Percentiles rank a stretch among this genome's conserved stretches.
Conservation (phyloP, 257 asterid genomes). For the Apocynum venetum region DNA sequence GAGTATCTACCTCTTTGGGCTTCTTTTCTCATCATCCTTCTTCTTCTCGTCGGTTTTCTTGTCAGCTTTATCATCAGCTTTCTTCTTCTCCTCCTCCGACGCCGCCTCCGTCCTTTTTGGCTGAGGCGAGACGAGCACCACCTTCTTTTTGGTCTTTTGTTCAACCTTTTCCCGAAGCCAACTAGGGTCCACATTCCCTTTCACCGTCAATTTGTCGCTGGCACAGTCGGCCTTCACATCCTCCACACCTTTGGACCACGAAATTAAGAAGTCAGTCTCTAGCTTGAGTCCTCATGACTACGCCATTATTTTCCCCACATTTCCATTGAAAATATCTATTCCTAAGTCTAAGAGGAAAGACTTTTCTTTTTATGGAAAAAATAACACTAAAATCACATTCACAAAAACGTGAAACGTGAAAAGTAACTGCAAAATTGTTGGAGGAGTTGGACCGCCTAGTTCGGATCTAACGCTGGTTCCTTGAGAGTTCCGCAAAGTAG, state of each 20-base stretch:
- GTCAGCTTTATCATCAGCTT: slow-evolving; percentile 27
- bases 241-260: slow-evolving; percentile 62
- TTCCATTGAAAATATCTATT: background rate
- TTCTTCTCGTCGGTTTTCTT: slow-evolving; percentile 28
- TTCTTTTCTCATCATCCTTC: slow-evolving; percentile 30
- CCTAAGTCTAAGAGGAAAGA: background rate
- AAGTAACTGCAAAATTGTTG: slow-evolving; percentile 1
- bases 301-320: background rate
- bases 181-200: slow-evolving; percentile 77
- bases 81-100: slow-evolving; percentile 34
- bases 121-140: slow-evolving; percentile 68
- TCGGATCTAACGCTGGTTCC: slow-evolving; percentile 29
- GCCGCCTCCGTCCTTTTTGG: slow-evolving; percentile 36
- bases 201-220: slow-evolving; percentile 67
- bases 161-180: slow-evolving; percentile 69
- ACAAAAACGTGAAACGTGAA: background rate
- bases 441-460: slow-evolving; percentile 14
- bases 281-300: background rate
- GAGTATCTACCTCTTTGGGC: slow-evolving; percentile 32
- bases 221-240: slow-evolving; percentile 65
- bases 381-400: background rate
- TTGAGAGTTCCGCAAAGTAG: slow-evolving; percentile 40
- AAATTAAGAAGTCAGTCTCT: slow-evolving; percentile 15
- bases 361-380: too few species aligned
- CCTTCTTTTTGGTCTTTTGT: slow-evolving; percentile 80